Conservation (phyloP, 2,329 filamentous ascomycete species). For the Aspergillus aculeatinus region DNA sequence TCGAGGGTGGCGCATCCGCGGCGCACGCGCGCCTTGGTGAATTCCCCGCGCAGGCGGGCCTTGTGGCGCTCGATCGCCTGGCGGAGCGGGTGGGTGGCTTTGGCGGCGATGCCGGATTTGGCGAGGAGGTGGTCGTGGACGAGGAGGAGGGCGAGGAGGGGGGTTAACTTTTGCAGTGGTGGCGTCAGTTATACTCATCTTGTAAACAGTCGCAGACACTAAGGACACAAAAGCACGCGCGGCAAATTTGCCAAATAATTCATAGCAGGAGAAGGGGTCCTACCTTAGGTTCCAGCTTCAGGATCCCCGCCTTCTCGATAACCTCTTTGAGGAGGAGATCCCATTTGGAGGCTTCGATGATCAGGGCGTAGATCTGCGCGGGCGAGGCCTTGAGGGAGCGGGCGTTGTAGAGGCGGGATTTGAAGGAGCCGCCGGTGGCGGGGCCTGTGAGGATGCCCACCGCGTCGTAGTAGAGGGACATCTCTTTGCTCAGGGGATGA, state of each 20-base stretch:
- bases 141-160: conserved; percentile 75
- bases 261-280: conserved; percentile 15
- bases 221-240: no score
- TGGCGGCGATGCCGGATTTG: conserved; percentile 78
- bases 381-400: conserved; percentile 76
- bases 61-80: conserved; percentile 77
- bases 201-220: not conserved
- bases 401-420: conserved; percentile 74
- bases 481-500: conserved; percentile 37
- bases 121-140: conserved; percentile 82
- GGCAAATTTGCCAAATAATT: no score
- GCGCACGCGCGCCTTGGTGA: conserved; percentile 74
- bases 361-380: conserved; percentile 81
- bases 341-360: conserved; percentile 88
- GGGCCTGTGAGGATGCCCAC: conserved; percentile 68
- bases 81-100: conserved; percentile 74
- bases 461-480: conserved; percentile 96
- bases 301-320: conserved; percentile 74
- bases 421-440: conserved; percentile 76
- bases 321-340: conserved; percentile 81
- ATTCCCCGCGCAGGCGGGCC: conserved; percentile 74
- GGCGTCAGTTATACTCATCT: conserved; percentile 31
- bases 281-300: conserved; percentile 83
- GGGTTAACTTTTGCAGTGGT: conserved; percentile 63
- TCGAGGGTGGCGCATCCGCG: conserved; percentile 68